These are phyloP conservation scores for Carpinus viminea DNA, from an alignment of 306 rosid genomes.

Conservation along the genomic window DNA sequence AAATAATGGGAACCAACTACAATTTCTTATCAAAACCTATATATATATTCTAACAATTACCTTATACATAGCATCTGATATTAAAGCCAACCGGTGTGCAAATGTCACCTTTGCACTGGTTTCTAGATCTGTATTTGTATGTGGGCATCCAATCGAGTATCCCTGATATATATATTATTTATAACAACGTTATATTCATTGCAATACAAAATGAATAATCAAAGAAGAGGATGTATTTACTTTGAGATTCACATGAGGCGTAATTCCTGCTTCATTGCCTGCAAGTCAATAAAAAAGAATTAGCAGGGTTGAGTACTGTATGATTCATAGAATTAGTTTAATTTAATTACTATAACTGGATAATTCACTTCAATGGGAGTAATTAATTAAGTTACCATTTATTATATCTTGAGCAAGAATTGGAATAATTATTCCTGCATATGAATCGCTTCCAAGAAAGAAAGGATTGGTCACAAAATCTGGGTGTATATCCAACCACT, in stretches of 20 bases:
- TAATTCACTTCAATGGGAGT: not conserved
- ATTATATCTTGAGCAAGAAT: slow-evolving; percentile 30
- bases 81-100: slow-evolving; percentile 30
- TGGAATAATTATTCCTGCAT: slow-evolving; percentile 29
- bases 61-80: slow-evolving; percentile 22
- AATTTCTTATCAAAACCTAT: not conserved
- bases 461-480: slow-evolving; percentile 20
- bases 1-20: not conserved
- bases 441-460: slow-evolving; percentile 30
- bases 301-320: not conserved
- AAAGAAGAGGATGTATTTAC: slow-evolving; percentile 7
- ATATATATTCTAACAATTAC: not conserved
- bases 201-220: not conserved
- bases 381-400: slow-evolving; percentile 2
- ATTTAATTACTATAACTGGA: not conserved
- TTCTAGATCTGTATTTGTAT: slow-evolving; percentile 20
- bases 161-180: slow-evolving; percentile 12
- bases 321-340: not conserved
- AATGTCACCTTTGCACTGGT: slow-evolving; percentile 1
- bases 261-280: slow-evolving; percentile 31
- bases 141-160: slow-evolving; percentile 24
- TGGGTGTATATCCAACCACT: slow-evolving; percentile 27
- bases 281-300: not conserved
- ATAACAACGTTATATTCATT: not conserved
- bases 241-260: slow-evolving; percentile 27